Conservation (phyloP, 805 yeast species). For the Candida incommunis region DNA sequence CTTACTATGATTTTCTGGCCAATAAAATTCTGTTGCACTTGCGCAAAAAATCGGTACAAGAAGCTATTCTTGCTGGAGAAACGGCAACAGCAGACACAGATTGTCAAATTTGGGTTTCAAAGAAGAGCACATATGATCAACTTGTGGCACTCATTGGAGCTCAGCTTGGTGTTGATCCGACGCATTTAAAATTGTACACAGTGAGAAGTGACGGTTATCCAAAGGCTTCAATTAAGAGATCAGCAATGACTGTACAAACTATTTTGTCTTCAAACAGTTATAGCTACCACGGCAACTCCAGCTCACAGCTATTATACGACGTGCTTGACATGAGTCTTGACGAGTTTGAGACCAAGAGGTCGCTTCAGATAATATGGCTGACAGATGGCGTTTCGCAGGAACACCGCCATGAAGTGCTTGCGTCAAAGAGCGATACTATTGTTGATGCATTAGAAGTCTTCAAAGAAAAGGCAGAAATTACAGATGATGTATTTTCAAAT, state of each 20-base stretch:
- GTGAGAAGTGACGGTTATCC: background rate
- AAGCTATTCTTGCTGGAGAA: conserved; percentile 13
- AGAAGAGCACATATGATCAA: conserved; percentile 41
- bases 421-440: conserved; percentile 49
- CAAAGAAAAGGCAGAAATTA: conserved; percentile 37
- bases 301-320: conserved; percentile 48
- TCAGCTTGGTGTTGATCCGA: conserved; percentile 39
- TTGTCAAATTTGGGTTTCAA: conserved; percentile 49
- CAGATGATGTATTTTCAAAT: conserved; percentile 20
- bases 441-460: conserved; percentile 40
- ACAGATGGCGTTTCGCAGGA: conserved; percentile 57
- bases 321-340: conserved; percentile 56
- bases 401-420: conserved; percentile 51
- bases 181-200: conserved; percentile 51
- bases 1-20: conserved; percentile 21
- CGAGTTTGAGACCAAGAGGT: conserved; percentile 64
- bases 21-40: conserved; percentile 15
- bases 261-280: background rate
- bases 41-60: conserved; percentile 6
- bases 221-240: background rate
- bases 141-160: conserved; percentile 49
- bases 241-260: background rate
- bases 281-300: conserved; percentile 7
- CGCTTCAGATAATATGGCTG: conserved; percentile 57
- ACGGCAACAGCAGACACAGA: conserved; percentile 7